Percentiles rank a stretch among this genome's conserved stretches.
Conservation (phyloP, 768 basidiomycete species). For the Termitomyces sp. region DNA sequence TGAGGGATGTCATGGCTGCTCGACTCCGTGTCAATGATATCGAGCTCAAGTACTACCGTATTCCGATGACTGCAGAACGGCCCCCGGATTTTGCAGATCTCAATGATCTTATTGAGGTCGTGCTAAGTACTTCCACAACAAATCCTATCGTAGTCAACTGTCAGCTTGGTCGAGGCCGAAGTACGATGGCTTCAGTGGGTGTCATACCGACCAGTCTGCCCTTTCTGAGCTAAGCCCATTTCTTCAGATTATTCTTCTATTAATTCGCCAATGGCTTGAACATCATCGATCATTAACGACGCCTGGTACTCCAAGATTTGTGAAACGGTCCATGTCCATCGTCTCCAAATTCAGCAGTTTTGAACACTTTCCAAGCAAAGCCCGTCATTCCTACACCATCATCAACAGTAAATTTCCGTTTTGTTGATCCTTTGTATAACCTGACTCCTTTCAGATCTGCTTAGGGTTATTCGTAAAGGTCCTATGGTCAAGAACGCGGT, state of each 20-base stretch:
- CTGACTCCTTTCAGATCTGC: slow-evolving; percentile 21
- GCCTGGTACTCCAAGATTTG: slow-evolving; percentile 29
- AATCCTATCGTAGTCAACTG: slow-evolving; percentile 92
- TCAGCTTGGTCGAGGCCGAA: slow-evolving; percentile 89
- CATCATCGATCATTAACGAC: slow-evolving; percentile 28
- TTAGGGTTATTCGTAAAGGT: slow-evolving; percentile 76
- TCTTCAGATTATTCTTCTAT: slow-evolving; percentile 65
- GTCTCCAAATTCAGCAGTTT: slow-evolving; percentile 27
- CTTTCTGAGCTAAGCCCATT: background rate
- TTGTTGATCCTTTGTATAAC: background rate
- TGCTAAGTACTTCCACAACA: slow-evolving; percentile 59
- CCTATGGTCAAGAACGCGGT: slow-evolving; percentile 80
- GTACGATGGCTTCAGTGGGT: slow-evolving; percentile 81
- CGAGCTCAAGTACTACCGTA: slow-evolving; percentile 71
- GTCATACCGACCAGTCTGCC: background rate
- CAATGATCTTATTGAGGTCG: slow-evolving; percentile 72
- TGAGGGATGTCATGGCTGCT: slow-evolving; percentile 84
- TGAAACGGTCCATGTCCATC: slow-evolving; percentile 39
- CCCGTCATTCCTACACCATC: slow-evolving; percentile 71
- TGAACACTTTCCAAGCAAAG: slow-evolving; percentile 24
- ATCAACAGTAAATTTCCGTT: slow-evolving; percentile 69
- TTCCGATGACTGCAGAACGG: slow-evolving; percentile 91
- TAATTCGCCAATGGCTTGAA: slow-evolving; percentile 82
- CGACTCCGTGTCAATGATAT: slow-evolving; percentile 41
- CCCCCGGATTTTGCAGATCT: slow-evolving; percentile 72